Conservation (phyloP, 2,329 filamentous ascomycete genomes). For the Aspergillus ruber region DNA sequence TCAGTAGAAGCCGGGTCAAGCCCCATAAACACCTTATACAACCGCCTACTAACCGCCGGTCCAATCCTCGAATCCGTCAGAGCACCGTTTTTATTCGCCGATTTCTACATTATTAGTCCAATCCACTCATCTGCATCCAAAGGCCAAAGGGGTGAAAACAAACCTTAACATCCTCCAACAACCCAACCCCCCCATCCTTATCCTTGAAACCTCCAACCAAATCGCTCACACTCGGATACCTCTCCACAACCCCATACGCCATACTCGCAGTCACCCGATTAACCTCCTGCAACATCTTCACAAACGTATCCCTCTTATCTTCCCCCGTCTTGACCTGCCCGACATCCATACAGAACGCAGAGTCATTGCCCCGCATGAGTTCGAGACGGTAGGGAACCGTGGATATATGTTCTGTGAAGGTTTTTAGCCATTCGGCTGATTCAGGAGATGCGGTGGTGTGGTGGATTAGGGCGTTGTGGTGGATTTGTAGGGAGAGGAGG, state of each 20-base stretch:
- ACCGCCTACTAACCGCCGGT: conserved; percentile 41
- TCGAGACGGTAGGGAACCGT: conserved; percentile 62
- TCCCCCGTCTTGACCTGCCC: conserved; percentile 69
- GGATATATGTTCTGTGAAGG: conserved; percentile 73
- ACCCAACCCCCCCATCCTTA: conserved; percentile 51
- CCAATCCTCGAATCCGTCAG: conserved; percentile 41
- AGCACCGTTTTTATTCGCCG: conserved; percentile 42
- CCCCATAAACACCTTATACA: conserved; percentile 46
- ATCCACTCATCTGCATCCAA: not conserved
- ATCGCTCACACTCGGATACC: conserved; percentile 53
- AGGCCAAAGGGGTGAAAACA: not conserved
- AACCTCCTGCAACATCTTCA: conserved; percentile 71
- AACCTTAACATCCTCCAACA: conserved; percentile 55
- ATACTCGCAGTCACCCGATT: conserved; percentile 64
- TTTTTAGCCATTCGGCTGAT: conserved; percentile 65
- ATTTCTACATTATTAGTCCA: conserved; percentile 31
- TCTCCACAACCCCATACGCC: conserved; percentile 60
- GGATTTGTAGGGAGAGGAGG: conserved; percentile 62
- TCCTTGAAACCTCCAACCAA: conserved; percentile 55
- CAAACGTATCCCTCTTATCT: conserved; percentile 59
- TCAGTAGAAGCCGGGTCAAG: conserved; percentile 41
- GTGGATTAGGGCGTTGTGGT: conserved; percentile 62
- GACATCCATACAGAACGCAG: conserved; percentile 68
- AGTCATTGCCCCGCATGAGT: conserved; percentile 42
- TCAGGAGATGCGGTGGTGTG: conserved; percentile 57